These are phyloP conservation scores for Annona cherimola DNA, from an alignment of 164 flowering plant species.

Conservation along the genomic window DNA sequence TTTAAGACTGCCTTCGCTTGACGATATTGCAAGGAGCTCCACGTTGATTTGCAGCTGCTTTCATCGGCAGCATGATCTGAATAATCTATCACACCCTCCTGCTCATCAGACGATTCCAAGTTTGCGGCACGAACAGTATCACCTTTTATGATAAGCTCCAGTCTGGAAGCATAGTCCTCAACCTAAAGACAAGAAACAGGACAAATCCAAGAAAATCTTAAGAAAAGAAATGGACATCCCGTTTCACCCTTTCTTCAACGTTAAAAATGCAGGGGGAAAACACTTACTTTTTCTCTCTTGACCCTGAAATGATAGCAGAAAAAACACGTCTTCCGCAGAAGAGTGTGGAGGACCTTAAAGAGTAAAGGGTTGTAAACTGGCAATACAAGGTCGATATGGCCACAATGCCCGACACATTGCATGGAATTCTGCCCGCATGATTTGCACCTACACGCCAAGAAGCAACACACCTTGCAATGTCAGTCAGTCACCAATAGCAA, in stretches of 20 bases:
- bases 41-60: slow-evolving; percentile 13
- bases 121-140: slow-evolving; percentile 56
- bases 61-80: slow-evolving; percentile 12
- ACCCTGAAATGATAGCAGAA: slow-evolving; percentile 57
- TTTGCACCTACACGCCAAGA: slow-evolving; percentile 56
- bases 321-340: slow-evolving; percentile 58
- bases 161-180: slow-evolving; percentile 33
- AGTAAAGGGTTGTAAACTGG: slow-evolving; percentile 76
- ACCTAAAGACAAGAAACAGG: slow-evolving; percentile 35
- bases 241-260: no score
- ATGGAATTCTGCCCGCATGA: slow-evolving; percentile 56
- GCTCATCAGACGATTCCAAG: slow-evolving; percentile 28
- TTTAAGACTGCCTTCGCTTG: slow-evolving; percentile 53
- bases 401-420: slow-evolving; percentile 85
- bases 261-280: neutral
- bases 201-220: neutral
- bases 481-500: slow-evolving; percentile 2
- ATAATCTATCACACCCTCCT: slow-evolving; percentile 28
- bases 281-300: slow-evolving; percentile 34
- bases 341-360: slow-evolving; percentile 40
- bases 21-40: slow-evolving; percentile 69
- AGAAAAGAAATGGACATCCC: neutral
- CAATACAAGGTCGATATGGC: slow-evolving; percentile 73
- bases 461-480: neutral
- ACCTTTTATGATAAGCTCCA: slow-evolving; percentile 61